Evolutionary conservation across 805 yeast species (phyloP).

Genomic region (Vanderwaltozyma verrucispora): DNA sequence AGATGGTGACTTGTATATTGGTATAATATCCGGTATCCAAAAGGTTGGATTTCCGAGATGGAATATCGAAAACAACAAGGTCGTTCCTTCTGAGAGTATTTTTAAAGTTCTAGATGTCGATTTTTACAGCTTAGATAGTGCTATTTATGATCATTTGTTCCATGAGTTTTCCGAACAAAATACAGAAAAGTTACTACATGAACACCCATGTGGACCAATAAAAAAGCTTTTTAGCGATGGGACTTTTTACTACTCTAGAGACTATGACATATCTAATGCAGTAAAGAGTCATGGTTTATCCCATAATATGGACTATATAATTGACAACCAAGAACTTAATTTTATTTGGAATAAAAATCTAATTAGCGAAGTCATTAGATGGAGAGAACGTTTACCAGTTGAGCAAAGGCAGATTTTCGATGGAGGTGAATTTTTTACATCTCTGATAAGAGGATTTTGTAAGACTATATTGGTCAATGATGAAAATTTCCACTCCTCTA

Average conservation of each 20-base stretch:
- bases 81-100: conserved; percentile 38
- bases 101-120: conserved; percentile 48
- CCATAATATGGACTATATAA: conserved; percentile 29
- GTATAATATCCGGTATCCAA: conserved; percentile 45
- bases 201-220: conserved; percentile 74
- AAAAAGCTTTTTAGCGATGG: conserved; percentile 72
- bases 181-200: conserved; percentile 29
- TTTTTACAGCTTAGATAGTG: conserved; percentile 53
- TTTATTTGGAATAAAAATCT: conserved; percentile 89
- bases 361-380: conserved; percentile 66
- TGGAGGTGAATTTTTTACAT: conserved; percentile 59
- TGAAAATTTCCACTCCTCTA: conserved; percentile 23
- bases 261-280: conserved; percentile 77
- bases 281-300: conserved; percentile 61
- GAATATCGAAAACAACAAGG: conserved; percentile 11
- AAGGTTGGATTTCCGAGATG: conserved; percentile 48
- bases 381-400: conserved; percentile 56
- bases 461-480: conserved; percentile 38
- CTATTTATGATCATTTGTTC: conserved; percentile 37
- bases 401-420: conserved; percentile 53
- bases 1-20: conserved; percentile 45
- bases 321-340: conserved; percentile 51
- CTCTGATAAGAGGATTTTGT: conserved; percentile 88
- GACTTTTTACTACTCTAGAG: conserved; percentile 79
- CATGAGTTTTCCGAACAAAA: conserved; percentile 18